These are phyloP conservation scores for Metschnikowia kofuensis DNA, from an alignment of 805 yeast species.

Conservation along the genomic window DNA sequence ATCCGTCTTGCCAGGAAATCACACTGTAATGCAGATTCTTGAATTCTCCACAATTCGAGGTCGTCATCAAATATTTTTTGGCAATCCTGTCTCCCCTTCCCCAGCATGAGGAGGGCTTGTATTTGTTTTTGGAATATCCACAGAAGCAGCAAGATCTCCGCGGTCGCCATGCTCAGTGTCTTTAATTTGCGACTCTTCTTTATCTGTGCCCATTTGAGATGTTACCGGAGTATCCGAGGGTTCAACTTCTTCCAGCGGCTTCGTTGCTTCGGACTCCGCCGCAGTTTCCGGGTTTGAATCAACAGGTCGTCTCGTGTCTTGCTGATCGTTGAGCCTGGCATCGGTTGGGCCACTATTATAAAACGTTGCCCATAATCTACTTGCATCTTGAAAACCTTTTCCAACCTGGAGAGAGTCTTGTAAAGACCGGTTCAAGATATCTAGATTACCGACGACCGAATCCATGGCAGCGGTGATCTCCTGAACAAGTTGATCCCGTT, in stretches of 20 bases:
- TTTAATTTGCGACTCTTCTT: too few relatives aligned
- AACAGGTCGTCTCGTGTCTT: not conserved
- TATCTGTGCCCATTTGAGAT: too few relatives aligned
- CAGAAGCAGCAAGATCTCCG: too few relatives aligned
- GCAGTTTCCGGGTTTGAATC: not conserved
- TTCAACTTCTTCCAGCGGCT: not conserved
- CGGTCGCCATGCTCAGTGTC: too few relatives aligned
- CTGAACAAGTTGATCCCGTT: constrained; percentile 54
- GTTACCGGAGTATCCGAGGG: too few relatives aligned
- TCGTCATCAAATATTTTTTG: too few relatives aligned
- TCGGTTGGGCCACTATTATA: constrained; percentile 46
- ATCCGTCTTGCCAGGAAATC: too few relatives aligned
- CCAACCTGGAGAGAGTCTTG: constrained; percentile 71
- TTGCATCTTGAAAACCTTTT: constrained; percentile 68
- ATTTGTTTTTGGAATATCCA: too few relatives aligned
- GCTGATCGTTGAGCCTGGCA: not conserved
- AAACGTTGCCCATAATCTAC: constrained; percentile 67
- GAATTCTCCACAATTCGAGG: too few relatives aligned
- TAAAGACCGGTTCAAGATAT: constrained; percentile 62
- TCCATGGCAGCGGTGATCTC: constrained; percentile 60
- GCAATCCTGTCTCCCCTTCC: too few relatives aligned
- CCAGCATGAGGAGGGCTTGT: too few relatives aligned
- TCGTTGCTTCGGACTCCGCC: not conserved
- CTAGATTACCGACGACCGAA: constrained; percentile 60
- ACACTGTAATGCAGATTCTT: too few relatives aligned